A percentile compares a stretch with the other conserved stretches of the same genome.
phyloP scores from a whole-genome alignment of 106 monocot species.

The Agapanthus africanus region DNA sequence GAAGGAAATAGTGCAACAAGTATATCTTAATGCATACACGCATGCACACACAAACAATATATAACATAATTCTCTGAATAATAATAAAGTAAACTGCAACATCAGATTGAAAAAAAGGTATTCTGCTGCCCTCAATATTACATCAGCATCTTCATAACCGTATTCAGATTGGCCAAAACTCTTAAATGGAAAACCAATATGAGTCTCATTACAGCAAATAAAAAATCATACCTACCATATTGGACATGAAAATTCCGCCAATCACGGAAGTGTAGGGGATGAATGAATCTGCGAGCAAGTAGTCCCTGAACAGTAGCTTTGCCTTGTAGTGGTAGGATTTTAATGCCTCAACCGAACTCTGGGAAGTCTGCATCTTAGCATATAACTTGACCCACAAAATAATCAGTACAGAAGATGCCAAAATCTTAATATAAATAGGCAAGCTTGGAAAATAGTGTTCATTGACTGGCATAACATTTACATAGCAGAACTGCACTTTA shows the following conservation, averaged over 20 bases:
- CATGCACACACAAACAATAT: too few relatives aligned
- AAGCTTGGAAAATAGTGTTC: too few relatives aligned
- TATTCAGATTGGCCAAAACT: background rate
- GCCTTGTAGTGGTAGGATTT: slow-evolving; percentile 11
- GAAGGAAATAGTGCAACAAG: background rate
- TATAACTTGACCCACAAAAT: slow-evolving; percentile 4
- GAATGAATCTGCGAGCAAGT: slow-evolving; percentile 13
- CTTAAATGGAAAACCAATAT: background rate
- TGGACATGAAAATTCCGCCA: slow-evolving; percentile 15
- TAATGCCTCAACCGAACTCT: slow-evolving; percentile 7
- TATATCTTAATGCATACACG: too few relatives aligned
- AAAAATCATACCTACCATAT: slow-evolving; percentile 17
- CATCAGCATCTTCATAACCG: background rate
- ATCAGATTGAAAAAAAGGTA: background rate
- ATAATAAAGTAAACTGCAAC: background rate
- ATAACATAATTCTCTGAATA: background rate
- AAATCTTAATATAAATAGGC: too few relatives aligned
- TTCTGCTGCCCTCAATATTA: background rate
- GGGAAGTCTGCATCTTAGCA: background rate
- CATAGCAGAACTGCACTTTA: too few relatives aligned
- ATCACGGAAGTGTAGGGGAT: slow-evolving; percentile 15
- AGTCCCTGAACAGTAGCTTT: slow-evolving; percentile 10
- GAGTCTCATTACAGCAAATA: background rate
- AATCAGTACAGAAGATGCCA: too few relatives aligned
- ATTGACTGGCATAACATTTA: too few relatives aligned